Conservation (phyloP, 176 grass and related monocot genomes). For the Avena sativa region DNA sequence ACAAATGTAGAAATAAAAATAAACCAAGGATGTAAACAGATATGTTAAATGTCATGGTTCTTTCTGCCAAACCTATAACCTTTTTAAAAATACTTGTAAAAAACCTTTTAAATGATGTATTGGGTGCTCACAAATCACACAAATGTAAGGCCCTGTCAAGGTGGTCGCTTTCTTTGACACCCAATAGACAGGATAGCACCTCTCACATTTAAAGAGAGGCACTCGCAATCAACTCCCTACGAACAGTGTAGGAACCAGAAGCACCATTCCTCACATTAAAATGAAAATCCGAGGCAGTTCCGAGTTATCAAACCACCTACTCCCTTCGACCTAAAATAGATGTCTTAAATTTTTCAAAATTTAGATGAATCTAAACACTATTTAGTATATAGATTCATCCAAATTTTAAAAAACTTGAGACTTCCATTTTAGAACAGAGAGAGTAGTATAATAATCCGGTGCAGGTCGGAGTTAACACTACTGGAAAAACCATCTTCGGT, state of each 20-base stretch:
- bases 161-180: constrained; percentile 30
- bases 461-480: too few relatives aligned
- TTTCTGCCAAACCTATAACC: not conserved
- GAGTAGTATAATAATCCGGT: too few relatives aligned
- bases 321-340: too few relatives aligned
- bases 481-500: too few relatives aligned
- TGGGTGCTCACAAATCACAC: constrained; percentile 20
- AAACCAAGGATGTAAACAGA: not conserved
- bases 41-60: not conserved
- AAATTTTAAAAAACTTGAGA: too few relatives aligned
- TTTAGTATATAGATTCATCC: too few relatives aligned
- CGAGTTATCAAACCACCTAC: constrained; percentile 29
- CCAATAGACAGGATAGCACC: constrained; percentile 22
- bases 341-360: too few relatives aligned
- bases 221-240: constrained; percentile 34
- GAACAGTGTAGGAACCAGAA: constrained; percentile 1
- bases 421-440: too few relatives aligned
- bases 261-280: not conserved
- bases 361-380: too few relatives aligned
- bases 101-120: not conserved
- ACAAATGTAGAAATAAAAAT: not conserved
- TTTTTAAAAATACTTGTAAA: too few relatives aligned
- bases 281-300: not conserved
- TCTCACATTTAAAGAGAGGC: constrained; percentile 22
- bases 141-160: constrained; percentile 23